Base-by-base conservation (phyloP, 352 stramenopile genomes). In the Globisporangium rhizosaccharum region DNA sequence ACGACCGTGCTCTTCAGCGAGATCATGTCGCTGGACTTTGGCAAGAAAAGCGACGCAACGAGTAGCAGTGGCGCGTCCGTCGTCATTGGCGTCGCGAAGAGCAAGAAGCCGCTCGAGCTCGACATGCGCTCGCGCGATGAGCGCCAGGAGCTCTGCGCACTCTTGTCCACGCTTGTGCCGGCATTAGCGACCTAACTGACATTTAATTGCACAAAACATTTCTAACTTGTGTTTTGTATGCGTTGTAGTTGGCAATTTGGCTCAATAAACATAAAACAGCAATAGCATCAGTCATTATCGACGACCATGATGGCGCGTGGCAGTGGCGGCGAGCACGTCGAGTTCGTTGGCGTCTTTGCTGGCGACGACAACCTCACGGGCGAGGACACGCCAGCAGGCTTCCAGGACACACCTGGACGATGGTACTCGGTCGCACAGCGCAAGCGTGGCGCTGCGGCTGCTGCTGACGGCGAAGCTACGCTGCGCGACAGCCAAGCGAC, bases 301-400 rank as follows among this genome's bases (percentile, higher is more conserved):
- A 36, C 30, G 30, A 36, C 30, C 14, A 52, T 4, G 11, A 33
- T n/a, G 7, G 11, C n/a, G 10, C 15, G 26, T 14, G 17, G 47
- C 23, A 17, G 30, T 8, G 23, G 20, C 3, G 45, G n/a, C 28
- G 36, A 50, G n/a, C 37, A 26, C 26, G 51, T 65, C 36, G 51
- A 68, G 48, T 73, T 76, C 46, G 60, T 72, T 12, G 64, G 63
- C 61, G 68, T 70, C 25, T 85, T 79, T 49, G 61, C 51, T 10
- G 56, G 44, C 33, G 68, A 67, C 30, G 63, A 66, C 18, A 59
- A 69, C n/a, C 67, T 70, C 25, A 71, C 62, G 10, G 75, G 72
- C 1, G 73, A 83, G 36, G 67, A 90, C 25, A 92, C 82, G 18
- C 76, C 75, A 39, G 67, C 70, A 30, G 82, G 80, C 28, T 85